A percentile compares a stretch with the other conserved stretches of the same genome.
Conservation (phyloP, 1,139 yeast genomes). For the Blastobotrys aristatus region DNA sequence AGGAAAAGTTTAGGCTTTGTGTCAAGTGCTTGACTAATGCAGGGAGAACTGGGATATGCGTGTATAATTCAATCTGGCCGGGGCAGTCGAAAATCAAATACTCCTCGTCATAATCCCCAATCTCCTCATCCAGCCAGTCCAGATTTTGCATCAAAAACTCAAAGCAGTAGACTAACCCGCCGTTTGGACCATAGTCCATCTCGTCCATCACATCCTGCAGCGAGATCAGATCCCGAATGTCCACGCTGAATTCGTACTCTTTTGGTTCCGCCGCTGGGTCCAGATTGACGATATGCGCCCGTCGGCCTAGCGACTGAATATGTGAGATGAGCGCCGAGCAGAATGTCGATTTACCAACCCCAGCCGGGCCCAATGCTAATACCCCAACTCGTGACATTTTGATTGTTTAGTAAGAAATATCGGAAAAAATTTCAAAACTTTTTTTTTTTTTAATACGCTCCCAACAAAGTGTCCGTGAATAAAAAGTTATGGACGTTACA, state of each 20-base stretch:
- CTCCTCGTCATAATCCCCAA: constrained; percentile 91
- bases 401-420: not conserved
- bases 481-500: not conserved
- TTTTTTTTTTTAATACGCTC: not conserved
- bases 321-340: constrained; percentile 83
- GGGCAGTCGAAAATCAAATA: constrained; percentile 95
- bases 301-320: constrained; percentile 84
- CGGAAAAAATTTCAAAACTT: not conserved
- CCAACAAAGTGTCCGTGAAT: too few species aligned
- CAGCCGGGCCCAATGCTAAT: constrained; percentile 95
- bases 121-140: constrained; percentile 95
- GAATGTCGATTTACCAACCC: constrained; percentile 86
- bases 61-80: constrained; percentile 93
- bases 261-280: constrained; percentile 98
- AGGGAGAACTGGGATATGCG: constrained; percentile 92
- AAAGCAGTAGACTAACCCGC: constrained; percentile 89
- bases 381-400: constrained; percentile 94
- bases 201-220: constrained; percentile 97
- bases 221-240: constrained; percentile 84
- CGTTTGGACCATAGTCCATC: constrained; percentile 90
- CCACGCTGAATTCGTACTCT: constrained; percentile 87
- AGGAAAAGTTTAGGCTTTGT: constrained; percentile 68
- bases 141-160: constrained; percentile 77
- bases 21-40: constrained; percentile 79
- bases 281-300: constrained; percentile 89